phyloP scores from a whole-genome alignment of 768 basidiomycete genomes.

The Leucosporidium creatinivorum region DNA sequence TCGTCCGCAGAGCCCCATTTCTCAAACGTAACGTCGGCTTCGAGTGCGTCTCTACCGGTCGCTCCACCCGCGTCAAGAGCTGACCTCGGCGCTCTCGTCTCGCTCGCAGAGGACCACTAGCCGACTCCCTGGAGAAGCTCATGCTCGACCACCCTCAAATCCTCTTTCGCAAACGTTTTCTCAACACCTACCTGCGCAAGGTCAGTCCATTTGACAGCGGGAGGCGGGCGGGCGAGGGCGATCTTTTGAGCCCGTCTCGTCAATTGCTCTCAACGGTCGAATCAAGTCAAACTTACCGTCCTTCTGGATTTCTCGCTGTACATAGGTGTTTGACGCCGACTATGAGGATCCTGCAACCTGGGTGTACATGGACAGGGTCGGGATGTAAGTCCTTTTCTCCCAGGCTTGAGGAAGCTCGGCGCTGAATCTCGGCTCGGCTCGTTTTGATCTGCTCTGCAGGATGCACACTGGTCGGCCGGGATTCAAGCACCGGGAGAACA shows the following conservation, averaged over 20 bases:
- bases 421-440: no score
- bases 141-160: constrained; percentile 15
- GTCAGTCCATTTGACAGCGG: no score
- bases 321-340: constrained; percentile 4
- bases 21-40: neutral
- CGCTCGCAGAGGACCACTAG: constrained; percentile 2
- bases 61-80: no score
- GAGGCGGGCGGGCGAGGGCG: no score
- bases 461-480: constrained; percentile 22
- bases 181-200: neutral
- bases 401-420: neutral
- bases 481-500: constrained; percentile 2
- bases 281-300: no score
- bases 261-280: no score
- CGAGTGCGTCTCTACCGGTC: no score
- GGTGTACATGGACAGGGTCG: neutral
- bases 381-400: neutral
- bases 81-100: no score
- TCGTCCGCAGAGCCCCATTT: neutral
- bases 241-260: no score
- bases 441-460: neutral
- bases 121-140: neutral
- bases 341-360: neutral
- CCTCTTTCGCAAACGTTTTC: constrained; percentile 14
- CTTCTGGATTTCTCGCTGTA: neutral